phyloP scores from a whole-genome alignment of 345 rosid genomes.

The Hevea brasiliensis region DNA sequence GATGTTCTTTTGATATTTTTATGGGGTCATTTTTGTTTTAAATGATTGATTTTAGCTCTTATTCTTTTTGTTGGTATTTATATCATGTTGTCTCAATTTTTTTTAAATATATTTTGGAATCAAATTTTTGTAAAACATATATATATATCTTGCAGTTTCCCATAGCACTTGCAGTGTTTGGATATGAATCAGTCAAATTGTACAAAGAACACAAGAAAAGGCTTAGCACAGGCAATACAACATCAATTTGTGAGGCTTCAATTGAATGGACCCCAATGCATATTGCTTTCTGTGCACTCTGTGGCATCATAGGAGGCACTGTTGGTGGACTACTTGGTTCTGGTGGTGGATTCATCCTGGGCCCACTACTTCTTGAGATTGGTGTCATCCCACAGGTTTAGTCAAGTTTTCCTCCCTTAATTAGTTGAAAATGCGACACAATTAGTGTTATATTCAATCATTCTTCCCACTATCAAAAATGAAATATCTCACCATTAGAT shows the following conservation, averaged over 20 bases:
- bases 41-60: no score
- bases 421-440: no score
- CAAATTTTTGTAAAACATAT: no score
- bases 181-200: conserved; percentile 65
- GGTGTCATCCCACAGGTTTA: conserved; percentile 93
- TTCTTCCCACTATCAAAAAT: no score
- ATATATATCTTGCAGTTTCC: conserved; percentile 58
- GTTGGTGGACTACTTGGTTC: conserved; percentile 97
- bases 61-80: not conserved
- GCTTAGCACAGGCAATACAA: conserved; percentile 57
- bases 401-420: no score
- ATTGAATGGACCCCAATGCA: conserved; percentile 79
- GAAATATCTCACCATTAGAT: no score
- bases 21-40: no score
- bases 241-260: conserved; percentile 78
- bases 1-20: not conserved
- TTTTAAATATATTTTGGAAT: not conserved
- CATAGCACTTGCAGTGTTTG: conserved; percentile 54
- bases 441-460: no score
- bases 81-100: not conserved
- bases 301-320: conserved; percentile 78
- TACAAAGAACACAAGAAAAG: conserved; percentile 60
- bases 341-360: conserved; percentile 92
- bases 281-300: conserved; percentile 76
- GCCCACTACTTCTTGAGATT: conserved; percentile 90